Evolutionary conservation across 352 stramenopile species (phyloP), one percentile per base, ranked within the genome.

Genomic region (Phytopythium chamaehyphon): DNA sequence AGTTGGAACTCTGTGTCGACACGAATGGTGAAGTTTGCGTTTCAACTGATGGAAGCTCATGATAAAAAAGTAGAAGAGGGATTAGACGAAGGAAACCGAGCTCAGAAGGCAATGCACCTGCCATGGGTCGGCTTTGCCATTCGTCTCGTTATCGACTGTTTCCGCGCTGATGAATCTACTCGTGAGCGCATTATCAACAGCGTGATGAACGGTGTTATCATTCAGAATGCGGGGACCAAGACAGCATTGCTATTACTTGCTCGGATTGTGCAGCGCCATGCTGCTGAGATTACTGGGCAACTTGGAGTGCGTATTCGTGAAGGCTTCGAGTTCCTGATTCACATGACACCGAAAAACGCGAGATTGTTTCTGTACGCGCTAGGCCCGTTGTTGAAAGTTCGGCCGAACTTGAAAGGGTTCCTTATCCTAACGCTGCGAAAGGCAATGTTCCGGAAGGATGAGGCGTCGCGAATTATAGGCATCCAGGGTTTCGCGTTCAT

Each of bases 371-470:
- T 86, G 2, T 45, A 55, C 1, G 70, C 70, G 5, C 38, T 86
- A 21, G 65, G 60, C 2, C 62, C 70, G 35, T 24, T 84, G 52
- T 46, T 84, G 0, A 66, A 68, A 35, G 56, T 60, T 2, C 67
- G 76, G 5, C 56, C 64, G 19, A 55, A 53, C 19, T 55, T 86
- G 28, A 78, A 83, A 48, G 70, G 57, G 19, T 78, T 73, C 38
- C 53, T 84, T 1, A 62, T 86, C 35, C 44, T 84, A 38, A 79
- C 71, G 40, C 58, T 86, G 22, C 70, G 75, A 18, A 86, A 86
- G 47, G 69, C 71, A 2, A 81, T 86, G 72, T 83, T 84, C 54
- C 68, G 71, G 1, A 80, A 81, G 52, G 75, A 84, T 40, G 64
- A 71, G 60, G 38, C 49, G 22, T 78, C 66, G 14, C 56, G 75